A percentile compares a stretch with the other conserved stretches of the same genome.
These are phyloP conservation scores for Hericium erinaceus DNA, from an alignment of 768 basidiomycete species.

Conservation along the genomic window DNA sequence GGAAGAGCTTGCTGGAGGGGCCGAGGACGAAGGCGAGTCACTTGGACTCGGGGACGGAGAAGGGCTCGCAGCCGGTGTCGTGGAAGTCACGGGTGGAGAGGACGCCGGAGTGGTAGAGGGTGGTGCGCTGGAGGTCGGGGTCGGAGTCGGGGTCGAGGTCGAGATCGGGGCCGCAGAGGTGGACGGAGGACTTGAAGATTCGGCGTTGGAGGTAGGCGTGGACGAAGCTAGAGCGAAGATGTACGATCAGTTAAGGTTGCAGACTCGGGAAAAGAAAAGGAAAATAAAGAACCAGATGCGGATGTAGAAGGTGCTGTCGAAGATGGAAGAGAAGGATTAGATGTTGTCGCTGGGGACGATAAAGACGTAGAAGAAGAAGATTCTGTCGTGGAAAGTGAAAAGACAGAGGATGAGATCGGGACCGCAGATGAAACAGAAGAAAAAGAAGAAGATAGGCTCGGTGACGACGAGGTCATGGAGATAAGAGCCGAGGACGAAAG, in stretches of 20 bases:
- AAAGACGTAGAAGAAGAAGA: background rate
- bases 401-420: too few species aligned
- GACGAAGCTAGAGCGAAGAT: background rate
- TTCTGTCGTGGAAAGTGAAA: background rate
- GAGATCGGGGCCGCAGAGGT: background rate
- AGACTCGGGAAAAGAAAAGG: background rate
- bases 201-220: background rate
- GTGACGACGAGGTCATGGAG: background rate
- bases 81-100: background rate
- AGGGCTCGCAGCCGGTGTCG: background rate
- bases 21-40: background rate
- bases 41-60: background rate
- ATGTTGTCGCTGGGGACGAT: conserved; percentile 5
- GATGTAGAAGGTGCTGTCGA: conserved; percentile 1
- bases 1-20: background rate
- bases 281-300: background rate
- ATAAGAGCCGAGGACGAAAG: background rate
- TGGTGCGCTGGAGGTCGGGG: background rate
- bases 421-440: too few species aligned
- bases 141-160: background rate
- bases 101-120: background rate
- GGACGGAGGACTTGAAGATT: background rate
- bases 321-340: background rate
- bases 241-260: background rate
- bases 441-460: background rate